These are phyloP conservation scores for Vaccinium vitisidaea DNA, from an alignment of 148 eudicot genomes.

Conservation along the genomic window DNA sequence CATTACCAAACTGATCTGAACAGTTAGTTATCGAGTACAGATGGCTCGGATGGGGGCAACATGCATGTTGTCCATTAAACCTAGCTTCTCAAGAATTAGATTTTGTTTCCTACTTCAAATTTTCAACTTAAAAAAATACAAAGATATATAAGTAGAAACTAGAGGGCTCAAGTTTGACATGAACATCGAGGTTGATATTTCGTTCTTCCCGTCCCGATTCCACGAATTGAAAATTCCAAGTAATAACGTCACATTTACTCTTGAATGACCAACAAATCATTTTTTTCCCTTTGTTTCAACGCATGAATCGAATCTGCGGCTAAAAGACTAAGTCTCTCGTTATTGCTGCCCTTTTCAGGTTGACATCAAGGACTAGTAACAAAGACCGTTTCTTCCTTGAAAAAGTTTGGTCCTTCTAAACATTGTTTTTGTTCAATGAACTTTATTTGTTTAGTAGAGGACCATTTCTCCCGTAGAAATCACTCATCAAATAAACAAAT, in stretches of 20 bases:
- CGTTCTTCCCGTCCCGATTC: background rate
- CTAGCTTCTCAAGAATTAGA: too few relatives aligned
- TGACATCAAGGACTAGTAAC: background rate
- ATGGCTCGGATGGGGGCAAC: too few relatives aligned
- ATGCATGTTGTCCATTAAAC: too few relatives aligned
- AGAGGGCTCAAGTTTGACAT: background rate
- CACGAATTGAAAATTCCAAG: background rate
- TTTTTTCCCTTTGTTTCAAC: background rate
- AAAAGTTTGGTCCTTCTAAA: background rate
- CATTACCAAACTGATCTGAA: too few relatives aligned
- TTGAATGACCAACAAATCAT: background rate
- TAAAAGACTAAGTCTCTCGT: background rate
- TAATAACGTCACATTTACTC: background rate
- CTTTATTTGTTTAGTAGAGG: background rate
- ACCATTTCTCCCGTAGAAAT: background rate
- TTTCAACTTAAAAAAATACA: too few relatives aligned
- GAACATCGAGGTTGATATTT: background rate
- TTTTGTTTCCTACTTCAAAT: too few relatives aligned
- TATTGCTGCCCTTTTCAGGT: background rate
- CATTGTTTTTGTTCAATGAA: background rate
- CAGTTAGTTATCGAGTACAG: accelerated
- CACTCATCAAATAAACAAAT: background rate
- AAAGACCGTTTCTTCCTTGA: background rate
- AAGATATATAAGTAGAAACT: background rate
- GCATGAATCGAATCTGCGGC: background rate